Base-by-base conservation (phyloP, 208 protist genomes). In the Trypanosoma cruzi region DNA sequence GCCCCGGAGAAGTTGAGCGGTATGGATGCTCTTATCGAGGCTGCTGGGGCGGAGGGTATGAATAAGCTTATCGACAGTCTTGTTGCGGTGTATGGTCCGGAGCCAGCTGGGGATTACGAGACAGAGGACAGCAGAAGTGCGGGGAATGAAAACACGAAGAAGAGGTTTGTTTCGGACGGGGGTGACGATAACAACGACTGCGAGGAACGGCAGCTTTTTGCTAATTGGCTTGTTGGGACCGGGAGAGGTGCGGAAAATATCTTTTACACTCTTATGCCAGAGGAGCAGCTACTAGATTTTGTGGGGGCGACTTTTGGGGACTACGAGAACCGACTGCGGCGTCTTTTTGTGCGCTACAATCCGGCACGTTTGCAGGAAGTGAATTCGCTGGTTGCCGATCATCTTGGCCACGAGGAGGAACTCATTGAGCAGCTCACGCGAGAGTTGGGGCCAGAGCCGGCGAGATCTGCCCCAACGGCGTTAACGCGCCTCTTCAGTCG, bases 301-400 rank as follows among this genome's bases (percentile, higher is more conserved):
- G 59, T 73, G n/a, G 7, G 26, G 42, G 7, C 8, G 18, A 57
- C 34, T 5, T 73, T 66, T 60, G 67, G 67, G 20, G 67, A 73
- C 52, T 64, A 66, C 37, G 44, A 64, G 32, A 50, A 36, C 46
- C 36, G 67, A 22, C 13, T 73, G 16, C 37, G 67, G 0, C 56
- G 67, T 36, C n/a, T 73, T 20, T 64, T 73, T 73, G 67, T 73
- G 24, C 67, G 67, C 26, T 65, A 73, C 29, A 31, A 52, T 31
- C 67, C 67, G 13, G 0, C 32, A 57, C 59, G 52, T 2, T 26
- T 73, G 13, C 49, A 26, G 11, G 31, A 48, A 26, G 67, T 73
- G 26, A n/a, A 26, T 8, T 5, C 0, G 11, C 40, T 73, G 16
- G 16, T 73, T 36, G 42, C 24, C 0, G n/a, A 42, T 6, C 16